These are phyloP conservation scores for Leccinum subgranulosum DNA, from an alignment of 768 basidiomycete genomes.

Conservation along the genomic window DNA sequence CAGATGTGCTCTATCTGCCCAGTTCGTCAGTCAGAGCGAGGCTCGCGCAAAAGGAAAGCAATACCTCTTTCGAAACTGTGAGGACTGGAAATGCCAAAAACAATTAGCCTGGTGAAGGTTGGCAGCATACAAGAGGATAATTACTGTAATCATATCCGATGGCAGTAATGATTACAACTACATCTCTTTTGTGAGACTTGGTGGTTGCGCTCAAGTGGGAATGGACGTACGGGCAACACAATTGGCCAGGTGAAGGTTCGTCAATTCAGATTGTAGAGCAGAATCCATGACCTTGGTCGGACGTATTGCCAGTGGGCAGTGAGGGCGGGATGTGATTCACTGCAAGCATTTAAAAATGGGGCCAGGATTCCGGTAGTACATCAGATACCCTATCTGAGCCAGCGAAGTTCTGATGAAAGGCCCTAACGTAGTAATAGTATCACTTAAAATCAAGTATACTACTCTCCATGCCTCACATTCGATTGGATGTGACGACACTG, in stretches of 20 bases:
- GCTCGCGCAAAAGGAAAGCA: not conserved
- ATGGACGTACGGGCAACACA: not conserved
- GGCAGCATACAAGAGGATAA: no score
- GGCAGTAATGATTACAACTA: not conserved
- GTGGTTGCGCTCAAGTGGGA: not conserved
- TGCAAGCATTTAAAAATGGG: not conserved
- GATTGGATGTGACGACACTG: not conserved
- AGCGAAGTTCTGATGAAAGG: not conserved
- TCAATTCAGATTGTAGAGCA: not conserved
- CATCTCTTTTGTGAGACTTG: not conserved
- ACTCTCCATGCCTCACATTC: no score
- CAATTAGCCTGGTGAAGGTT: no score
- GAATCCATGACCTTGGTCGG: not conserved
- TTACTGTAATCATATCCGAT: not conserved
- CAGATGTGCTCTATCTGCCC: not conserved
- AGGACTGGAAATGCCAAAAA: not conserved
- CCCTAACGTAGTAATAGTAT: not conserved
- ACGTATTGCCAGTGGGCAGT: not conserved
- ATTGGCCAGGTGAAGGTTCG: not conserved
- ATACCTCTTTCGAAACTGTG: not conserved
- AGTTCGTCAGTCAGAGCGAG: not conserved
- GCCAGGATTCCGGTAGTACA: not conserved
- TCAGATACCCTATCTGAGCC: not conserved
- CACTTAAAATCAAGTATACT: no score
- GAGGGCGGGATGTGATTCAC: not conserved